phyloP scores from a whole-genome alignment of 441 rosid genomes.

The Pelargonium cotyledonis region DNA sequence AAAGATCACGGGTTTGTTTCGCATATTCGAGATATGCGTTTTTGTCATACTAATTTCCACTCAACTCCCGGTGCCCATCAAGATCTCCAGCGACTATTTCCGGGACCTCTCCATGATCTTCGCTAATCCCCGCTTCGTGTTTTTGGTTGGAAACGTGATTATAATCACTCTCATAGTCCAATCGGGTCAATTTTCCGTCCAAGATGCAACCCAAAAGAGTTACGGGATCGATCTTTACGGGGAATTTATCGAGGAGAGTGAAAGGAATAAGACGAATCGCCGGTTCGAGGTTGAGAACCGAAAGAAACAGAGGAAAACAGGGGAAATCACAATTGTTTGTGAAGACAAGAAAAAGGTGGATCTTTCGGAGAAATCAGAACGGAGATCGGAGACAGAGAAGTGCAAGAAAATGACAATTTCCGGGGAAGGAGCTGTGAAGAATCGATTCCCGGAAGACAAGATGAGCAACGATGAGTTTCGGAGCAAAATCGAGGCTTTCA shows the following conservation, averaged over 20 bases:
- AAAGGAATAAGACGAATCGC: conserved; percentile 30
- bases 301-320: conserved; percentile 26
- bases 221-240: conserved; percentile 35
- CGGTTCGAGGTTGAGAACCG: conserved; percentile 41
- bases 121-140: conserved; percentile 60
- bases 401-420: conserved; percentile 24
- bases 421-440: conserved; percentile 28
- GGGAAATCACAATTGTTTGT: conserved; percentile 7
- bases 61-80: conserved; percentile 44
- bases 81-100: conserved; percentile 51
- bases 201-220: conserved; percentile 26
- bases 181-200: conserved; percentile 48
- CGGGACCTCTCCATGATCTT: conserved; percentile 38
- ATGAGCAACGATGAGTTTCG: conserved; percentile 88
- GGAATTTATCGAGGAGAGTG: conserved; percentile 42
- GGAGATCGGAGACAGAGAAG: conserved; percentile 42
- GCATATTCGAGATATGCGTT: conserved; percentile 50
- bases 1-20: conserved; percentile 46
- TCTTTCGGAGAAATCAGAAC: too few relatives aligned
- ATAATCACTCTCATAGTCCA: conserved; percentile 57
- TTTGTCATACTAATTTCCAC: conserved; percentile 46
- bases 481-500: conserved; percentile 66
- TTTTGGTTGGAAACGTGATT: conserved; percentile 66
- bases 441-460: conserved; percentile 43
- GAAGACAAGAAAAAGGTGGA: too few relatives aligned